Base-by-base conservation (phyloP, 2,329 filamentous ascomycete genomes). In the Sporothrix pallida region DNA sequence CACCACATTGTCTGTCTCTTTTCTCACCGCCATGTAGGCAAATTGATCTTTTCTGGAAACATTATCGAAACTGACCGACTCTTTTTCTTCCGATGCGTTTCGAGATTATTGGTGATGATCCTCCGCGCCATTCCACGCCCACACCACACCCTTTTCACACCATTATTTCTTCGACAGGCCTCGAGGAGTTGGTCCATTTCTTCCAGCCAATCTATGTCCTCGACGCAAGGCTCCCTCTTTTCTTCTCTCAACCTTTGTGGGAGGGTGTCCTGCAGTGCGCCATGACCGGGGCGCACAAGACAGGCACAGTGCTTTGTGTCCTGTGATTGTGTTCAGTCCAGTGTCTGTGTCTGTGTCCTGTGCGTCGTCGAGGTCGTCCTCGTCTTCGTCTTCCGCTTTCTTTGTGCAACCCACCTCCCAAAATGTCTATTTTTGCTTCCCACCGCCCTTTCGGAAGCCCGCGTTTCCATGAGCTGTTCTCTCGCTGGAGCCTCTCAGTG, bases 261-360 rank as follows among this genome's bases (percentile, higher is more conserved):
- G 42, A 65, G 60, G 60, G 60, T 65, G 60, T 23, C 37, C 37
- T 65, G 60, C 60, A 46, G 60, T 65, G 46, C 60, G 10, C 37
- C 56, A 10, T 58, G 56, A 37, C 31, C 31, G 31, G 31, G 31
- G 31, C 31, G 5, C 31, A 37, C 31, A 37, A 37, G 31, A 37
- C 31, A 37, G 31, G 31, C 31, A 37, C 31, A 37, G 31, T 37
- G 31, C 31, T 37, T 37, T 26, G 23, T 26, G 23, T 26, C 3
- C 54, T 15, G 54, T 26, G 54, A 20, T 20, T 58, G 56, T 58
- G 23, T 58, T 31, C 23, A 15, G 56, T 58, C 10, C 56, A 13
- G 13, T 3, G 46, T 17, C 58, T 26, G 26, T 37, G 56, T 12
- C 56, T 37, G 37, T 15, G 58, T 62, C 31, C 17, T 15, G 58